Evolutionary conservation across 73 alveolate genomes (phyloP).

Genomic region (Paramecium sexaurelia): DNA sequence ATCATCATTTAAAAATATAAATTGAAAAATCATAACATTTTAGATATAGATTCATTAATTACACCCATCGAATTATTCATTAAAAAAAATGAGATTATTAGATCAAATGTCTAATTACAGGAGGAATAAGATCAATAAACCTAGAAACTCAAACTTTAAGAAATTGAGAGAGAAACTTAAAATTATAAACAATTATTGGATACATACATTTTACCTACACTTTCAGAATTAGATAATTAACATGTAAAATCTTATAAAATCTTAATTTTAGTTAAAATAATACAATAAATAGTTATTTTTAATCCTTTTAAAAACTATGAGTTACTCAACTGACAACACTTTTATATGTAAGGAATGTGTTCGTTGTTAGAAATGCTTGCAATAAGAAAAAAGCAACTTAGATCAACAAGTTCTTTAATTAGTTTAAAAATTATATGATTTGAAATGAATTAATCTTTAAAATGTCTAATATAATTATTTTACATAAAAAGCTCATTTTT

Average conservation of each 20-base stretch:
- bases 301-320: not conserved
- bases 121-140: not conserved
- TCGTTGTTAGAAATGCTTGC: not conserved
- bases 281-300: not conserved
- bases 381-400: not conserved
- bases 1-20: conserved; percentile 24
- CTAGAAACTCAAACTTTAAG: not conserved
- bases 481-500: not conserved
- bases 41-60: not conserved
- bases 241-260: not conserved
- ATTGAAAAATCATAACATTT: not conserved
- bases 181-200: not conserved
- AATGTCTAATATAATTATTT: not conserved
- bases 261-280: not conserved
- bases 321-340: not conserved
- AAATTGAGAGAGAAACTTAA: conserved; percentile 10
- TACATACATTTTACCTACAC: not conserved
- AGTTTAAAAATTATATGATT: conserved; percentile 2
- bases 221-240: not conserved
- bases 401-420: not conserved
- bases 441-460: not conserved
- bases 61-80: not conserved
- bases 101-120: not conserved
- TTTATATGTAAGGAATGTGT: not conserved
- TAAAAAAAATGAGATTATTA: not conserved